phyloP scores from a whole-genome alignment of 139 green algal species.

The Chlamydomonas eustigma region DNA sequence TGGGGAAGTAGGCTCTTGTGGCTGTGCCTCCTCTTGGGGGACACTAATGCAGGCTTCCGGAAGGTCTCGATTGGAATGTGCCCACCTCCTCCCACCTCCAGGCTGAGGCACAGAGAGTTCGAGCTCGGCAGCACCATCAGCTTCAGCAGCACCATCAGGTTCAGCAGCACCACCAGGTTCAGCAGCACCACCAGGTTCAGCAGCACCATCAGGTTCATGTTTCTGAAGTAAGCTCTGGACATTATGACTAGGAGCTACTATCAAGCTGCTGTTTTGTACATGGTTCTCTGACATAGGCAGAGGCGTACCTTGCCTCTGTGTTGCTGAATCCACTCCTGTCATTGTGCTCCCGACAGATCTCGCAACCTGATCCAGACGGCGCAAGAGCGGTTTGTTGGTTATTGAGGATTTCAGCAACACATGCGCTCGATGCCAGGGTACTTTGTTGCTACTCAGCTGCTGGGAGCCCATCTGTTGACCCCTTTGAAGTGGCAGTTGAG shows the following conservation, averaged over 20 bases:
- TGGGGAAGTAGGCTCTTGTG: too few species aligned
- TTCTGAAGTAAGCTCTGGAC: background rate
- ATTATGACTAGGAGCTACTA: too few species aligned
- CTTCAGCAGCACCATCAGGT: background rate
- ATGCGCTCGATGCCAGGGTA: too few species aligned
- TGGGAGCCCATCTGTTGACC: too few species aligned
- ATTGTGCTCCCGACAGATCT: background rate
- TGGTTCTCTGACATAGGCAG: background rate
- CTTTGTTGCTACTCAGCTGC: too few species aligned
- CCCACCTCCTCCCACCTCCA: too few species aligned
- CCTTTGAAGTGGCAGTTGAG: too few species aligned
- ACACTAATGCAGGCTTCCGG: too few species aligned
- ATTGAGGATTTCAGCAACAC: too few species aligned
- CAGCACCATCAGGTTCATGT: background rate
- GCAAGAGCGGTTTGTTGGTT: background rate
- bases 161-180: background rate
- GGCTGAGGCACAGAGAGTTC: too few species aligned
- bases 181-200: background rate
- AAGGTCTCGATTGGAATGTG: too few species aligned
- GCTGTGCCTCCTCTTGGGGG: too few species aligned
- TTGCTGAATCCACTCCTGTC: background rate
- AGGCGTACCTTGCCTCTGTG: background rate
- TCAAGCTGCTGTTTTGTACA: background rate
- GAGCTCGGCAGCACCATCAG: background rate
- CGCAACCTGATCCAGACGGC: background rate